phyloP scores from a whole-genome alignment of 2,329 filamentous ascomycete genomes.

The Pyricularia grisea region DNA sequence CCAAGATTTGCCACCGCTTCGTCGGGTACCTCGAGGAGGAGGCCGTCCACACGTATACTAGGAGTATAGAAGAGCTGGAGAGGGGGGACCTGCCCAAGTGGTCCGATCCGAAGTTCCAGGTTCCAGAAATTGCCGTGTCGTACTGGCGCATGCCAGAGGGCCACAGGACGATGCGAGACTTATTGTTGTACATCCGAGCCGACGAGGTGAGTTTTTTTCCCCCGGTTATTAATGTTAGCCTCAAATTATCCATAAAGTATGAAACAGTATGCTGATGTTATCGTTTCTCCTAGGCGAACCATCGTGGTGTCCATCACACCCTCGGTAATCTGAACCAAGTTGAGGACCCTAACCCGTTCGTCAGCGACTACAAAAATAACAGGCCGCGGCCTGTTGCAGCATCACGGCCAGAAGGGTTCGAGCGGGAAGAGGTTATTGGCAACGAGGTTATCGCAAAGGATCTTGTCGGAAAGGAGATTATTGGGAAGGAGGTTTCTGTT shows the following conservation, averaged over 20 bases:
- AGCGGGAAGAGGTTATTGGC: constrained; percentile 65
- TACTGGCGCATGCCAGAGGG: constrained; percentile 95
- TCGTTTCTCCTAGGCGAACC: constrained; percentile 55
- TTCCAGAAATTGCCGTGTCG: constrained; percentile 79
- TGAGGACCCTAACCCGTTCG: constrained; percentile 86
- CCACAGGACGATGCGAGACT: constrained; percentile 70
- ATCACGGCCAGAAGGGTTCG: constrained; percentile 64
- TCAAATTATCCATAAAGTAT: constrained; percentile 4
- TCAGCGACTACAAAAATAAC: constrained; percentile 68
- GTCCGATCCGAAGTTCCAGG: constrained; percentile 57
- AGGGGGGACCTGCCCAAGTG: constrained; percentile 75
- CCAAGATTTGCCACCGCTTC: constrained; percentile 85
- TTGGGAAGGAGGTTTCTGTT: constrained; percentile 22
- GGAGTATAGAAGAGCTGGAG: constrained; percentile 80
- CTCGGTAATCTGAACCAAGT: constrained; percentile 78
- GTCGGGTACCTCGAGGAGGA: constrained; percentile 97
- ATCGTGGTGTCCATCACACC: constrained; percentile 94
- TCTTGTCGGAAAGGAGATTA: constrained; percentile 48
- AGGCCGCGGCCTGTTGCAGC: constrained; percentile 57
- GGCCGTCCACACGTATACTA: constrained; percentile 89
- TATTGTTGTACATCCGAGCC: constrained; percentile 82
- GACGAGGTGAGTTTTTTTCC: constrained; percentile 53
- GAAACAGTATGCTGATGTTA: background rate
- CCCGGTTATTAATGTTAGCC: background rate
- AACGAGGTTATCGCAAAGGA: background rate